Base-by-base conservation (phyloP, 176 grass and related monocot species). In the Bonia amplexicaulis region DNA sequence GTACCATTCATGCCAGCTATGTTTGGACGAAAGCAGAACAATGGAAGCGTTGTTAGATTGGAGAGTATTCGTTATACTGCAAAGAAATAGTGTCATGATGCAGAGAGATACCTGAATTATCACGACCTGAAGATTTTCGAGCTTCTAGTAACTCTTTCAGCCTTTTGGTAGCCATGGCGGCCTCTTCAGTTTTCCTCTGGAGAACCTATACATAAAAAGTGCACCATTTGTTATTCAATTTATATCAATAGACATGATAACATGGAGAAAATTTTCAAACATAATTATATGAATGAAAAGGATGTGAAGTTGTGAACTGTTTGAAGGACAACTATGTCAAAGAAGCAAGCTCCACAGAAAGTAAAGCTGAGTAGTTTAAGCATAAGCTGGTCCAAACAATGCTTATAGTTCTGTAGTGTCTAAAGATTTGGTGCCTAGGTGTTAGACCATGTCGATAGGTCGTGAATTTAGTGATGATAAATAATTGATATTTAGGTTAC, bases 171-270 rank as follows among this genome's bases (percentile, higher is more conserved):
- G 97, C 93, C 91, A 99, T 94, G 55, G 97, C 97, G 25, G 97
- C 97, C 82, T 99, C 97, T 89, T 99, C 97, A 22, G 97, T 92
- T 79, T 99, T 99, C 83, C 97, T 96, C 26, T 99, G 97, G 79
- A 99, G 87, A 90, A 96, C 92, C 97, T 99, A 77, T 37, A 77
- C 55, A 72, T 48, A 61, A 42, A 82, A 72, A 58, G 58, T 47
- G 73, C 42, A 11, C 49, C 35, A 47, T 40, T 19, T 78, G 4
- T 35, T 54, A 71, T 71, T 78, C 55, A 63, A 74, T 79, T 84
- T 59, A 44, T 84, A 73, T 74, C 27, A 59, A 52, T 74, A 62
- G 37, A 87, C 6, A 84, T 3, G 48, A 55, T 70, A 35, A 71
- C 27, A 40, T 51, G 31, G 69, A 22, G 22, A 48, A 67, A 77